Percentiles rank a stretch among this genome's conserved stretches.
These are phyloP conservation scores for Ustilago nuda DNA, from an alignment of 1,284 basidiomycete genomes.

Conservation along the genomic window DNA sequence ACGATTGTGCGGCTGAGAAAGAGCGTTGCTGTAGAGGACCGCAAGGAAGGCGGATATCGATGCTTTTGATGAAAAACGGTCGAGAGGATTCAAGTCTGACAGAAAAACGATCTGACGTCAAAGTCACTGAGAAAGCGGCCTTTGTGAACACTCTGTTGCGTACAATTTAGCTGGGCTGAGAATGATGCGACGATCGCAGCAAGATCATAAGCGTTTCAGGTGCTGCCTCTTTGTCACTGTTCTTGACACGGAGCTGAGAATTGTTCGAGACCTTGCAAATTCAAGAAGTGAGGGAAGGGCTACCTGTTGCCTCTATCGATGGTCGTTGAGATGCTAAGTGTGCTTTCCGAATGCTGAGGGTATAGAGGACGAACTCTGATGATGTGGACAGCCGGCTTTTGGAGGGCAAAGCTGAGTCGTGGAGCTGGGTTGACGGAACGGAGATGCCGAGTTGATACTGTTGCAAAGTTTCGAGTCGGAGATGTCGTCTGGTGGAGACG, in stretches of 20 bases:
- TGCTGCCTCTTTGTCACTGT: too few relatives aligned
- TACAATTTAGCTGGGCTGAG: too few relatives aligned
- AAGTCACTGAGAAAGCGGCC: too few relatives aligned
- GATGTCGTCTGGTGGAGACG: not conserved
- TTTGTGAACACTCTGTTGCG: too few relatives aligned
- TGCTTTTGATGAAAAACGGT: not conserved
- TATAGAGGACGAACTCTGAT: not conserved
- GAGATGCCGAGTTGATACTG: not conserved
- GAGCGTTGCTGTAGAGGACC: not conserved
- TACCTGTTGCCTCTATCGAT: not conserved
- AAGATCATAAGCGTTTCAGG: too few relatives aligned
- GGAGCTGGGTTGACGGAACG: not conserved
- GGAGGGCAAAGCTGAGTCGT: not conserved
- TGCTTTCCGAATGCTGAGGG: slow-evolving; percentile 3
- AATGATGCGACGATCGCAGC: too few relatives aligned
- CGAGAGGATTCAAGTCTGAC: not conserved
- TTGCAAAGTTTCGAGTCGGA: not conserved
- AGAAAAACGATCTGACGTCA: too few relatives aligned
- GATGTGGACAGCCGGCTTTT: not conserved
- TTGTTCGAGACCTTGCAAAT: too few relatives aligned
- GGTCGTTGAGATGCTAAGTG: not conserved
- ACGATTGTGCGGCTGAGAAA: not conserved
- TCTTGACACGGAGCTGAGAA: too few relatives aligned
- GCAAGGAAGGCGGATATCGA: not conserved
- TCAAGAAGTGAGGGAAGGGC: not conserved